These are phyloP conservation scores for Prinsepia uniflora DNA, from an alignment of 306 rosid species.

Conservation along the genomic window DNA sequence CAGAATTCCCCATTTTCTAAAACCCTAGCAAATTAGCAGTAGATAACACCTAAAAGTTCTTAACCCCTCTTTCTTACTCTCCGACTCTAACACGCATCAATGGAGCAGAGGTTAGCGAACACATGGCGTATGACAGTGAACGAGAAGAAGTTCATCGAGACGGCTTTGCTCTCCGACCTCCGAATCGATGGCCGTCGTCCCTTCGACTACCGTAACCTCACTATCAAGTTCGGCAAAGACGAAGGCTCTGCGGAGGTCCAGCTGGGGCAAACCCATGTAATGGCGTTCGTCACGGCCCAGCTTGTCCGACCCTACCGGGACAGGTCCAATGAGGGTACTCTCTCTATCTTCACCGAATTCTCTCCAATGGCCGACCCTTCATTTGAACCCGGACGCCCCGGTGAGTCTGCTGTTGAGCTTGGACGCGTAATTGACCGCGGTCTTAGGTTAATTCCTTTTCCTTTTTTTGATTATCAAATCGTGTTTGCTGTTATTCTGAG, in stretches of 20 bases:
- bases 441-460: conserved; percentile 32
- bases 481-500: not conserved
- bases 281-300: conserved; percentile 64
- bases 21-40: not conserved
- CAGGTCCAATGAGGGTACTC: conserved; percentile 82
- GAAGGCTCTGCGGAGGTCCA: conserved; percentile 80
- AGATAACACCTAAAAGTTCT: not conserved
- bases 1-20: not conserved
- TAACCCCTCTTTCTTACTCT: not conserved
- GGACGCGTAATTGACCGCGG: conserved; percentile 85
- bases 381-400: conserved; percentile 80
- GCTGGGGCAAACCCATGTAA: conserved; percentile 73
- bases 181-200: conserved; percentile 84
- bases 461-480: not conserved
- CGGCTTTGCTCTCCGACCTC: conserved; percentile 54
- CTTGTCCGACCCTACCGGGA: conserved; percentile 75
- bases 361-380: conserved; percentile 98
- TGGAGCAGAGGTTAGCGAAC: conserved; percentile 79
- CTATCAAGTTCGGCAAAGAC: conserved; percentile 56
- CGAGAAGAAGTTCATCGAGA: conserved; percentile 61
- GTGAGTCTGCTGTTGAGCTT: conserved; percentile 68
- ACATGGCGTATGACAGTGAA: conserved; percentile 50
- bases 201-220: conserved; percentile 67
- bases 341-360: conserved; percentile 80
- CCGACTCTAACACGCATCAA: not conserved